phyloP scores from a whole-genome alignment of 2,329 filamentous ascomycete genomes.

The Aspergillus jensenii region DNA sequence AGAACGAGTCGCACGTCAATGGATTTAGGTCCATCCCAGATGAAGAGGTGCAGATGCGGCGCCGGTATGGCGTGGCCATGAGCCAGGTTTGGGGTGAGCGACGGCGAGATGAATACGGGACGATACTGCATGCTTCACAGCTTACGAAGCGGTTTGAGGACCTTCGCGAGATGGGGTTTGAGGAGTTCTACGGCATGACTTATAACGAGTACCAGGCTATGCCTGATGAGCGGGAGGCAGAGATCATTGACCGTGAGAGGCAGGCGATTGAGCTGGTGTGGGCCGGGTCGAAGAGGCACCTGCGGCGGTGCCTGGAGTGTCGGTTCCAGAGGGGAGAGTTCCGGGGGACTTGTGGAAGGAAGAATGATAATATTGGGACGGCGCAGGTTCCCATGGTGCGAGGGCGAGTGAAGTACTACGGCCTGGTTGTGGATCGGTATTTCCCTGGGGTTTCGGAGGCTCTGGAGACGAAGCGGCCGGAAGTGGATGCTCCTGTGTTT shows the following conservation, averaged over 20 bases:
- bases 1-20: rapidly evolving
- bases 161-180: neutral
- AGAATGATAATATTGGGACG: neutral
- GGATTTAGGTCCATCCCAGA: neutral
- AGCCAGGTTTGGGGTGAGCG: neutral
- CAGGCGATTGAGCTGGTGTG: neutral
- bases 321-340: neutral
- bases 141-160: neutral
- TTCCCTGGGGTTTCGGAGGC: neutral
- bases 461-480: neutral
- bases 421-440: neutral
- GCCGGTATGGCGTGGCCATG: neutral
- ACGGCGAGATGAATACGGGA: neutral
- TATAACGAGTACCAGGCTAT: neutral
- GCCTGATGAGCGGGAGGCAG: neutral
- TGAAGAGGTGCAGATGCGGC: neutral
- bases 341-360: neutral
- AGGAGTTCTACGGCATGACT: neutral
- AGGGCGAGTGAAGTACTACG: neutral
- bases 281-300: neutral
- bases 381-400: neutral
- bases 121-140: too few relatives aligned
- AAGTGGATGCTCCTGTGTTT: neutral
- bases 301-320: neutral
- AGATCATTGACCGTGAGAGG: neutral